Percentiles rank a stretch among this genome's conserved stretches.
phyloP scores from a whole-genome alignment of 768 basidiomycete genomes.

The Lepiota brunneoincarnata region DNA sequence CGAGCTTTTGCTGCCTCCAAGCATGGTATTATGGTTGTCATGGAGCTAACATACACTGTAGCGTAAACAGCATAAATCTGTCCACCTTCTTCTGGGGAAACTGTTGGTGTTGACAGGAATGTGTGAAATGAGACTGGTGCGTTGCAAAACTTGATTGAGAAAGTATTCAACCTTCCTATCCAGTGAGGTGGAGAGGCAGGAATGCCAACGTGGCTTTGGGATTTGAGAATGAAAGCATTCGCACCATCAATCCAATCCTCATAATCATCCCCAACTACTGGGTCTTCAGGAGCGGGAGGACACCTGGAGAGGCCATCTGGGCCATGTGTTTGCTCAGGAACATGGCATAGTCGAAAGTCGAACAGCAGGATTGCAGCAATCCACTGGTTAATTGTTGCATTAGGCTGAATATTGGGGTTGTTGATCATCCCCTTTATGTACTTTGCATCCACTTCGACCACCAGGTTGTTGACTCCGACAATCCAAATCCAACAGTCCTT shows the following conservation, averaged over 20 bases:
- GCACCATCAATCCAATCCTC: slow-evolving; percentile 22
- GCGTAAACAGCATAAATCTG: too few species aligned
- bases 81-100: too few species aligned
- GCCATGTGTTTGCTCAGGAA: slow-evolving; percentile 15
- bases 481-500: slow-evolving; percentile 18
- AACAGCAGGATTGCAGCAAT: slow-evolving; percentile 25
- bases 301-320: slow-evolving; percentile 21
- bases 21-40: slow-evolving; percentile 1
- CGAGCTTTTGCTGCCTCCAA: neutral
- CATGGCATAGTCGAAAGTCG: slow-evolving; percentile 22
- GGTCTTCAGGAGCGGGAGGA: slow-evolving; percentile 3
- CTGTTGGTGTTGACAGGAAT: too few species aligned
- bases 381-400: slow-evolving; percentile 27
- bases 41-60: too few species aligned
- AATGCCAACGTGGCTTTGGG: too few species aligned
- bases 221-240: neutral
- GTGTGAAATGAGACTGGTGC: too few species aligned
- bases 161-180: too few species aligned
- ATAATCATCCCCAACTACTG: slow-evolving; percentile 12
- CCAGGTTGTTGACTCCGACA: slow-evolving; percentile 21
- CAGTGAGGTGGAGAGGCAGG: too few species aligned
- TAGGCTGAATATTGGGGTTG: slow-evolving; percentile 29
- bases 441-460: slow-evolving; percentile 27
- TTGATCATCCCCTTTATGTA: slow-evolving; percentile 33
- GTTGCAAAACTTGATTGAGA: too few species aligned